Conservation (phyloP, 441 rosid genomes). For the Pelargonium myrrhifolium region DNA sequence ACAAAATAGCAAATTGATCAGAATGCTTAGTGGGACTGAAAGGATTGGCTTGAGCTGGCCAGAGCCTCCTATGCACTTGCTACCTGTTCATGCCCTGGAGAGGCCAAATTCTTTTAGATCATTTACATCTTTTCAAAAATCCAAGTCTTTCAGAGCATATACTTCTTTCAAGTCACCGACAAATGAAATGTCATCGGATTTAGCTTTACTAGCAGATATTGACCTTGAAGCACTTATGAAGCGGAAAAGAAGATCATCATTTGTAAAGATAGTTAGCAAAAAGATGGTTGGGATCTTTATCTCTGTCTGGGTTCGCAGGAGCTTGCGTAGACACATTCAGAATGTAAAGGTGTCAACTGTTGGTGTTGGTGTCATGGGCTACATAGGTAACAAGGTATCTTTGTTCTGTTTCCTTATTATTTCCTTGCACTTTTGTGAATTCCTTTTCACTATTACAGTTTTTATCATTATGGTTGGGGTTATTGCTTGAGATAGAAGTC, state of each 20-base stretch:
- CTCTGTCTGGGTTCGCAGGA: conserved; percentile 81
- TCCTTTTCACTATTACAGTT: conserved; percentile 1
- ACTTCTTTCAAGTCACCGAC: conserved; percentile 53
- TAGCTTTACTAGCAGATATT: conserved; percentile 52
- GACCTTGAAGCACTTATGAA: conserved; percentile 63
- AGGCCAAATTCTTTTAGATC: conserved; percentile 56
- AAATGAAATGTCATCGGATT: conserved; percentile 31
- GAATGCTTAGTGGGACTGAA: conserved; percentile 65
- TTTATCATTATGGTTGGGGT: not conserved
- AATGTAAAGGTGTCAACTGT: conserved; percentile 82
- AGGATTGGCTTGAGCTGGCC: conserved; percentile 88
- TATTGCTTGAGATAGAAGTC: not conserved
- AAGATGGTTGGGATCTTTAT: conserved; percentile 94
- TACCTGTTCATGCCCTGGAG: conserved; percentile 52
- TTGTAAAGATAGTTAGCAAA: conserved; percentile 80
- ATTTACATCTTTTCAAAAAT: conserved; percentile 43
- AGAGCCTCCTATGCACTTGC: conserved; percentile 61
- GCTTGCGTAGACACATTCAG: conserved; percentile 74
- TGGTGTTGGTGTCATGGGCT: conserved; percentile 97
- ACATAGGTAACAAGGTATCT: conserved; percentile 85
- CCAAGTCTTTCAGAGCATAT: conserved; percentile 48
- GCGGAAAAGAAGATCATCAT: conserved; percentile 57
- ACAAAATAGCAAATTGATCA: conserved; percentile 35
- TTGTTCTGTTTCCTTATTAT: conserved; percentile 18
- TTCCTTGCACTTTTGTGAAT: conserved; percentile 3